Evolutionary conservation across 257 asterid species (phyloP).

Genomic region (Solanum boliviense): DNA sequence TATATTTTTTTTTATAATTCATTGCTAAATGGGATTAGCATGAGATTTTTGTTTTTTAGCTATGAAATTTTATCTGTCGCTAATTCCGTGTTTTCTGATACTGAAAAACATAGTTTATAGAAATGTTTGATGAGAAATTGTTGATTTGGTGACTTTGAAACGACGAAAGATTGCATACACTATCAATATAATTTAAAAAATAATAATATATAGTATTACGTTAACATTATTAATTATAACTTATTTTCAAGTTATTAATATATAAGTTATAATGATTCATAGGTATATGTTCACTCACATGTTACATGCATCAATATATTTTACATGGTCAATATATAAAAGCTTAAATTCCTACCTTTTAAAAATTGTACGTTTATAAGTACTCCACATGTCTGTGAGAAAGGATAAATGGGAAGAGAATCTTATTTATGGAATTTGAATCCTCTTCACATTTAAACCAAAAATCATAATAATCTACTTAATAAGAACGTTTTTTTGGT

Average conservation of each 20-base stretch:
- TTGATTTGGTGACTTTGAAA: not conserved
- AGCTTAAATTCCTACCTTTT: not conserved
- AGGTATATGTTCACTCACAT: not conserved
- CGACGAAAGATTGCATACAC: not conserved
- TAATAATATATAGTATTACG: not conserved
- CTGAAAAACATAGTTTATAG: not conserved
- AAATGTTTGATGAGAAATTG: too few species aligned
- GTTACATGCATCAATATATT: not conserved
- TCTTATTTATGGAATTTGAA: not conserved
- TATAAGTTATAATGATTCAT: not conserved
- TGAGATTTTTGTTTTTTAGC: too few species aligned
- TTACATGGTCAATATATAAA: not conserved
- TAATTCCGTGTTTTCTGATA: too few species aligned
- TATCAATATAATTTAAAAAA: not conserved
- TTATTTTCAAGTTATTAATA: not conserved
- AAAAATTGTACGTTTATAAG: not conserved
- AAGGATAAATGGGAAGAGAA: not conserved
- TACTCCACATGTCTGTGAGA: not conserved
- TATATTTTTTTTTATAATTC: too few species aligned
- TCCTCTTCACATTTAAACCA: not conserved
- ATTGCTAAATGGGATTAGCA: too few species aligned
- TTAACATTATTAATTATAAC: not conserved
- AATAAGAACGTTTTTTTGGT: not conserved
- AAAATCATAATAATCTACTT: not conserved
- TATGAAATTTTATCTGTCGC: not conserved